phyloP scores from a whole-genome alignment of 306 rosid species.

The Psophocarpus tetragonolobus region DNA sequence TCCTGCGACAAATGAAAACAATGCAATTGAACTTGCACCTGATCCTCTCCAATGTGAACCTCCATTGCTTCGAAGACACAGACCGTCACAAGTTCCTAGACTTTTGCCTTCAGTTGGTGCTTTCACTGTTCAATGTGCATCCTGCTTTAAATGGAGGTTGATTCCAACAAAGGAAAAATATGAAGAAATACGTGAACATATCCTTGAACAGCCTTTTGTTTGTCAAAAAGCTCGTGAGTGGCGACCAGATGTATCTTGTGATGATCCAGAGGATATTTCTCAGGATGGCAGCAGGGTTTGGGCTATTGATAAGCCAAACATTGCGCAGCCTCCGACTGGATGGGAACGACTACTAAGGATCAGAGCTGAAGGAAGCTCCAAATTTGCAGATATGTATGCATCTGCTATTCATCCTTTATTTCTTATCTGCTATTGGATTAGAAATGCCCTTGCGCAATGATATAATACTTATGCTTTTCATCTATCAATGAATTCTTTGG shows the following conservation, averaged over 20 bases:
- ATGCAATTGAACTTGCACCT: constrained; percentile 39
- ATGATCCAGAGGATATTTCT: constrained; percentile 80
- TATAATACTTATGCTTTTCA: background rate
- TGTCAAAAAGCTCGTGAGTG: constrained; percentile 81
- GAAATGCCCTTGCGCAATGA: background rate
- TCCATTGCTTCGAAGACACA: constrained; percentile 21
- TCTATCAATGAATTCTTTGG: background rate
- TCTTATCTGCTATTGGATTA: background rate
- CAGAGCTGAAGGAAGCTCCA: constrained; percentile 89
- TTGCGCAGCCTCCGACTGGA: constrained; percentile 86
- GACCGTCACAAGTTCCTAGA: constrained; percentile 43
- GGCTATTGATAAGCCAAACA: constrained; percentile 97
- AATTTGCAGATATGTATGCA: constrained; percentile 87
- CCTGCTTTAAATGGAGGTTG: constrained; percentile 95
- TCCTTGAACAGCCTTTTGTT: constrained; percentile 71
- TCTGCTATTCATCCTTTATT: background rate
- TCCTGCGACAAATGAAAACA: constrained; percentile 46
- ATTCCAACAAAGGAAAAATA: constrained; percentile 86
- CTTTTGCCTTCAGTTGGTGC: constrained; percentile 77
- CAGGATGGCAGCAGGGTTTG: constrained; percentile 90
- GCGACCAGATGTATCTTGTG: constrained; percentile 77
- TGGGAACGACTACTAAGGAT: constrained; percentile 89
- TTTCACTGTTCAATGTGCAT: constrained; percentile 90
- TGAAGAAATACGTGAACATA: constrained; percentile 84
- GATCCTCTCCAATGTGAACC: constrained; percentile 39